Conservation (phyloP, 305 asterid species). For the Solanum hybrid region DNA sequence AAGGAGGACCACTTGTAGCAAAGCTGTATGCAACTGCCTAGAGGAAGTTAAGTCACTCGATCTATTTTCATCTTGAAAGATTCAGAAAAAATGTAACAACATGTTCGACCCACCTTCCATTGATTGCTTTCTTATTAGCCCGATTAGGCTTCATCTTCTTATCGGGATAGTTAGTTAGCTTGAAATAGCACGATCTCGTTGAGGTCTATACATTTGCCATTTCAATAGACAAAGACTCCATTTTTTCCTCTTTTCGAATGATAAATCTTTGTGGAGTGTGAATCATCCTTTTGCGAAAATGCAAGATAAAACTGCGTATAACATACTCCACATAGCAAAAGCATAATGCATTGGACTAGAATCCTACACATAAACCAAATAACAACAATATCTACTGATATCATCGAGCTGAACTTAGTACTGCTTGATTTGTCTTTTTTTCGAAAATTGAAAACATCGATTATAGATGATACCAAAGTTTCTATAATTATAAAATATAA, state of each 20-base stretch:
- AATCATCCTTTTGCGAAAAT: not conserved
- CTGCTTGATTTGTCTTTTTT: not conserved
- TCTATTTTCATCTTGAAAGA: not conserved
- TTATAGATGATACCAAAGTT: not conserved
- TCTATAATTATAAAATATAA: not conserved
- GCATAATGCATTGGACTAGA: not conserved
- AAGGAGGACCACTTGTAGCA: not conserved
- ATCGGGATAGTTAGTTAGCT: not conserved
- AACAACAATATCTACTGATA: not conserved
- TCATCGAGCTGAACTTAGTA: not conserved
- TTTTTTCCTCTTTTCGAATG: not conserved
- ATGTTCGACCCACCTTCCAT: not conserved
- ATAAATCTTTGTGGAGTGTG: not conserved
- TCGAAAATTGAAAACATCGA: not conserved
- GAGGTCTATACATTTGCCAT: not conserved
- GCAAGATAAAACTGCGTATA: accelerated
- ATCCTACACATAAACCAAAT: not conserved
- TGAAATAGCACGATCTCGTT: not conserved
- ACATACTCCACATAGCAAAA: not conserved
- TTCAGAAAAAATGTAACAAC: not conserved
- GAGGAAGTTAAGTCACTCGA: not conserved
- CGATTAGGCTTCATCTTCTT: not conserved
- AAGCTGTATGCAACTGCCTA: not conserved
- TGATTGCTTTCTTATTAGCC: not conserved
- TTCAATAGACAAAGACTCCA: not conserved